Percentiles rank a stretch among this genome's conserved stretches.
These are phyloP conservation scores for Nothopassalora personata DNA, from an alignment of 2,329 filamentous ascomycete genomes.

Conservation along the genomic window DNA sequence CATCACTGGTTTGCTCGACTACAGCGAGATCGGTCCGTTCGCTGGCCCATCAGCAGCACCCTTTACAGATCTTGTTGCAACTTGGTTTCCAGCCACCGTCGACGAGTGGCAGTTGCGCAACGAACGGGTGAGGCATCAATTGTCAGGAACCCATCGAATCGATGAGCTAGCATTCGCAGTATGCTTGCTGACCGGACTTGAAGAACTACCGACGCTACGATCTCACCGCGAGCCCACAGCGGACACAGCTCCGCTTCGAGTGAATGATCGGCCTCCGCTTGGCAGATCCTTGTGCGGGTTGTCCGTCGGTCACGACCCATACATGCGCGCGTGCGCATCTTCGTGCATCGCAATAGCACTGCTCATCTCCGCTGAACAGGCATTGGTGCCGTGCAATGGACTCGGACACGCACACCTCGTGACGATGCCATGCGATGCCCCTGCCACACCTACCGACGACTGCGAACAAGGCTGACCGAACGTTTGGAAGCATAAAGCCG, in stretches of 20 bases:
- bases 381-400: constrained; percentile 16
- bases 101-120: constrained; percentile 15
- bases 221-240: not conserved
- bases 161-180: constrained; percentile 16
- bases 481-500: constrained; percentile 14
- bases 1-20: not conserved
- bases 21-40: not conserved
- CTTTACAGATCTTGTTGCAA: constrained; percentile 1
- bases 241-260: constrained; percentile 3
- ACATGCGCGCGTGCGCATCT: constrained; percentile 11
- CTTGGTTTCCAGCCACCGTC: constrained; percentile 4
- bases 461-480: not conserved
- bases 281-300: constrained; percentile 8
- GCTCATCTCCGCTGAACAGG: constrained; percentile 12
- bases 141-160: constrained; percentile 4
- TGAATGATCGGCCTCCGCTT: constrained; percentile 13
- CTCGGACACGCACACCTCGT: constrained; percentile 16
- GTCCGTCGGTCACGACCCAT: constrained; percentile 3
- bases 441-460: not conserved
- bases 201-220: not conserved
- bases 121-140: constrained; percentile 7
- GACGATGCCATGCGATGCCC: constrained; percentile 19
- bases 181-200: constrained; percentile 2
- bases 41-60: not conserved
- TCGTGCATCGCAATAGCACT: constrained; percentile 10